Base-by-base conservation (phyloP, 371 early-diverging fungal genomes). In the Mucor saturninus region DNA sequence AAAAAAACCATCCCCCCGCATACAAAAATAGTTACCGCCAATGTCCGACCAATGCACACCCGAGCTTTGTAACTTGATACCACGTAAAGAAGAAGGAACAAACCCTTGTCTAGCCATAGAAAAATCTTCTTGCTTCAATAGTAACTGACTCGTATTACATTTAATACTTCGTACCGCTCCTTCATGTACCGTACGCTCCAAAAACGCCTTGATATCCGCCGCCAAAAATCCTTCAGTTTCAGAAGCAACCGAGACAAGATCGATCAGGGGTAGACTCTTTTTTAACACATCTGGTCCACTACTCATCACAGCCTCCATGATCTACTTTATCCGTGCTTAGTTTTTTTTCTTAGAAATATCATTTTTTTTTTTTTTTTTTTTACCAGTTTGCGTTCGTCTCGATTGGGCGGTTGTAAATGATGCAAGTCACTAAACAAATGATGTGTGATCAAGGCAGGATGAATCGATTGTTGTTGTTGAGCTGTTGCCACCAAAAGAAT, bases 201-300 rank as follows among this genome's bases (percentile, higher is more conserved):
- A 76, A 51, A 95, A 82, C 0, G 89, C 85, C 55, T 88, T 81
- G 26, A 96, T 74, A 74, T 96, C 97, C 0, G 90, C 86, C 5
- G 96, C 93, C 21, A 91, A 73, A 66, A 92, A 96, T 0, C 97
- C 96, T 75, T 98, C 98, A 1, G 96, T 95, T 65, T 85, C 78
- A 38, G 91, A 87, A 2, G 94, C 90, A 0, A 94, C 80, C 0
- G 85, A 82, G 2, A 88, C 85, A 40, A 93, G 73, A 67, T 93
- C 91, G 32, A 94, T 76, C 5, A 67, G 55, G 0, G 77, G 68
- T 11, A 83, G 61, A 26, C 83, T 85, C 46, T 72, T 70, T 11
- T 45, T 54, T 2, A 73, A 49, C 4, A 79, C 58, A 14, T 56
- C 64, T 13, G 78, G 72, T 7, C 82, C 83, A 28, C 76, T 64